Evolutionary conservation across 257 asterid species (phyloP).

Genomic region (Capsicum pubescens): DNA sequence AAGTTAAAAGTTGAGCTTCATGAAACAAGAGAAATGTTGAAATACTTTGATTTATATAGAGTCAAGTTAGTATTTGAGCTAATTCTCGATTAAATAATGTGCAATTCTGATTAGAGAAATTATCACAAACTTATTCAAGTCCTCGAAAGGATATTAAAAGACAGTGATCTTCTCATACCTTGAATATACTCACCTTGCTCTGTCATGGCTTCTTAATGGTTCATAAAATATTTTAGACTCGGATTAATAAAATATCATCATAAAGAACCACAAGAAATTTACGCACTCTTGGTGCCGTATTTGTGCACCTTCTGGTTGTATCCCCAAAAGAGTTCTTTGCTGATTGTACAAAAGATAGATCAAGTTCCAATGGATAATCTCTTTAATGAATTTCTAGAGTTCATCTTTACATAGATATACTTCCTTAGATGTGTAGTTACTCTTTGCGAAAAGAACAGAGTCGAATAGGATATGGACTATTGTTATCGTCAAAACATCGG

Average conservation of each 20-base stretch:
- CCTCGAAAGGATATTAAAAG: background rate
- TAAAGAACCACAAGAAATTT: background rate
- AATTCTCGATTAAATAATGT: background rate
- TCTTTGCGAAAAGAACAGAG: background rate
- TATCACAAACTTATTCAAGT: slow-evolving; percentile 6
- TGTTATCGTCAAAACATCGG: background rate
- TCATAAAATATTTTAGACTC: background rate
- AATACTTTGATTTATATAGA: background rate
- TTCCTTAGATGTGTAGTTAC: background rate
- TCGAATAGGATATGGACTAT: no score
- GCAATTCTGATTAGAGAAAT: background rate
- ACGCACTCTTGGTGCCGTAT: background rate
- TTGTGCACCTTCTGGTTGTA: slow-evolving; percentile 11
- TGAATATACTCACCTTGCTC: background rate
- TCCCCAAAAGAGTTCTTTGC: background rate
- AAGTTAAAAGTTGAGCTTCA: slow-evolving; percentile 19
- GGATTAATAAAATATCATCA: background rate
- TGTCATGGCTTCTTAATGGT: background rate
- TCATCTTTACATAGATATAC: background rate
- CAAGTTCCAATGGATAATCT: background rate
- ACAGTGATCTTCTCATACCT: background rate
- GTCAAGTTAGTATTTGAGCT: slow-evolving; percentile 12
- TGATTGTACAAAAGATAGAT: background rate
- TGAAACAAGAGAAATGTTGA: background rate
- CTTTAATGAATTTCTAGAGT: background rate